Percentiles rank a stretch among this genome's conserved stretches.
Conservation (phyloP, 1,139 yeast genomes). For the Tardiomyces blankii region DNA sequence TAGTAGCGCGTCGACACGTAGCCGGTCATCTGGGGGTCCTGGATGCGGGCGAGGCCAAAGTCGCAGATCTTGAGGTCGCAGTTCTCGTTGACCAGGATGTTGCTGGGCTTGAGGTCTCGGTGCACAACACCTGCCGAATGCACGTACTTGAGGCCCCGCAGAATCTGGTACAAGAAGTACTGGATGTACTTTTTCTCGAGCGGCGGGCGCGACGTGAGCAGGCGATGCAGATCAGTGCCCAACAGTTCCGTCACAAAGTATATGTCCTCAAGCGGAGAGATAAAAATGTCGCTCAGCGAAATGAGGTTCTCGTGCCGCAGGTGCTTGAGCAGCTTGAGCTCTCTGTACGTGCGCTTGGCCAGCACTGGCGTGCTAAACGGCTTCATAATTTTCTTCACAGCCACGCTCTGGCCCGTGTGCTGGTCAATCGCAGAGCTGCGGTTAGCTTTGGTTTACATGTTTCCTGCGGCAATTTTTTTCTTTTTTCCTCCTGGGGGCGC, state of each 20-base stretch:
- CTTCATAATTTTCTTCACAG: slow-evolving; percentile 94
- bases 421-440: slow-evolving; percentile 80
- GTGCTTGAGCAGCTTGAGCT: slow-evolving; percentile 84
- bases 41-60: slow-evolving; percentile 92
- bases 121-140: slow-evolving; percentile 97
- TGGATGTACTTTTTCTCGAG: slow-evolving; percentile 93
- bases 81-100: slow-evolving; percentile 85
- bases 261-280: slow-evolving; percentile 92
- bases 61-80: slow-evolving; percentile 96
- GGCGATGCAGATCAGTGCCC: slow-evolving; percentile 91
- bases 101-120: slow-evolving; percentile 87
- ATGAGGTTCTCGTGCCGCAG: slow-evolving; percentile 90
- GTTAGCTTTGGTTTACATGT: neutral
- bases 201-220: slow-evolving; percentile 89
- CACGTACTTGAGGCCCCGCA: slow-evolving; percentile 86
- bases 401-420: slow-evolving; percentile 85
- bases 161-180: slow-evolving; percentile 86
- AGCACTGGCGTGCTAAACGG: slow-evolving; percentile 92
- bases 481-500: too few species aligned
- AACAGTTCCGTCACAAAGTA: slow-evolving; percentile 94
- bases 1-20: slow-evolving; percentile 94
- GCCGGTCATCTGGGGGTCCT: slow-evolving; percentile 99
- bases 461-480: too few species aligned
- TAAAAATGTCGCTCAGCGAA: slow-evolving; percentile 84
- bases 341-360: slow-evolving; percentile 94